Evolutionary conservation across 2,329 filamentous ascomycete genomes (phyloP).

Genomic region (Lachnellula cervina): DNA sequence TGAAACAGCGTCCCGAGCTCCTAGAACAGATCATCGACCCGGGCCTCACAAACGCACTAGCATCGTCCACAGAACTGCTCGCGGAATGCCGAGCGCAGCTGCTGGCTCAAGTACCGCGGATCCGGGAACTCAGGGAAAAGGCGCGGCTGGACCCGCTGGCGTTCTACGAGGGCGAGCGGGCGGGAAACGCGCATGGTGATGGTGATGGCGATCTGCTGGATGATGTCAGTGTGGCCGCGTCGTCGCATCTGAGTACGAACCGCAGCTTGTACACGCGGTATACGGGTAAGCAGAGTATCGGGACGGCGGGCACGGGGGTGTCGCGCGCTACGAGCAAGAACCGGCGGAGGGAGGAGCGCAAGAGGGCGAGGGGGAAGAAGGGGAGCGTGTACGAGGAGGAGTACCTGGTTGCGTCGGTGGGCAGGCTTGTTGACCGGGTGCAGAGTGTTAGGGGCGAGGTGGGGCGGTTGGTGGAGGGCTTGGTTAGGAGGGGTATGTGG

Average conservation of each 20-base stretch:
- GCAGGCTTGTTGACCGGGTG: conserved; percentile 76
- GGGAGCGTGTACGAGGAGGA: conserved; percentile 98
- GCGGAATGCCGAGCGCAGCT: conserved; percentile 89
- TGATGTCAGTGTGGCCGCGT: conserved; percentile 83
- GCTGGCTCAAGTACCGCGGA: conserved; percentile 76
- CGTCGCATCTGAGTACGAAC: conserved; percentile 72
- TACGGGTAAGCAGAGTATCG: conserved; percentile 64
- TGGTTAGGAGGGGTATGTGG: conserved; percentile 77
- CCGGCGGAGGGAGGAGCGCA: conserved; percentile 83
- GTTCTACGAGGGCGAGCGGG: conserved; percentile 77
- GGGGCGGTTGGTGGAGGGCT: conserved; percentile 66
- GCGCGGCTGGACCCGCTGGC: conserved; percentile 80
- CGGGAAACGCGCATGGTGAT: conserved; percentile 44
- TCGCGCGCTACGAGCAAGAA: conserved; percentile 84
- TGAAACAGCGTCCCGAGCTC: conserved; percentile 56
- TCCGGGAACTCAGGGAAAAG: conserved; percentile 74
- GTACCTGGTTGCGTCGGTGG: conserved; percentile 85
- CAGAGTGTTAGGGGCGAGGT: conserved; percentile 70
- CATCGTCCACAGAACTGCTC: conserved; percentile 80
- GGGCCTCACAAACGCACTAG: conserved; percentile 75
- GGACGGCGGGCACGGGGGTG: conserved; percentile 67
- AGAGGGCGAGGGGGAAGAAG: conserved; percentile 90
- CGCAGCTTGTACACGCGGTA: conserved; percentile 93
- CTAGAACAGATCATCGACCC: conserved; percentile 66
- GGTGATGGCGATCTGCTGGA: conserved; percentile 76